Base-by-base conservation (phyloP, 306 rosid genomes). In the Vicia faba region DNA sequence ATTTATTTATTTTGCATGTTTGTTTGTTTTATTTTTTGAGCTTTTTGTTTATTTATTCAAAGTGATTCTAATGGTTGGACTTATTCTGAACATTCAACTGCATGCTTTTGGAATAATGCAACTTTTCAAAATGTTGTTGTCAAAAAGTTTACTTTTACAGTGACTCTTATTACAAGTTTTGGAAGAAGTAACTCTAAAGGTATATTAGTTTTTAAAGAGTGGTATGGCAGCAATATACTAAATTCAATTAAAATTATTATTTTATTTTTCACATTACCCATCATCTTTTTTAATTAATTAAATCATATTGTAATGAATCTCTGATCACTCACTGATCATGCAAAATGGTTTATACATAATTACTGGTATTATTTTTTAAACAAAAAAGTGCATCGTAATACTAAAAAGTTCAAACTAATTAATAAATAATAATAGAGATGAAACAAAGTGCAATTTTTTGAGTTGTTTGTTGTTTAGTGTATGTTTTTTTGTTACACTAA, bases 371-470 rank as follows among this genome's bases (percentile, higher is more conserved):
- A 29, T 31, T 72, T 72, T 44, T 78, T 78, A 72, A 67, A 61
- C 43, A 13, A 53, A 72, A 72, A 78, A 73, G 51, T 11, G 40
- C 55, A 61, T 78, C 5, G 78, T 53, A 67, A 78, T 61, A 23
- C 75, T 62, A 56, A 68, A 81, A 76, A 68, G 76, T 35, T 8
- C 23, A 62, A 46, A 72, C 39, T 55, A 76, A 75, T 39, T 39
- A 81, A 72, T 50, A 25, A 33, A 75, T 20, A 3, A 33, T 35
- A 18, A 64, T 57, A 72, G 81, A 81, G 75, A 81, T 44, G 61
- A 77, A 81, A 81, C 85, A 81, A 81, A 73, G 85, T 58, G 85
- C 61, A 74, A 46, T 81, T 81, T 81, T 81, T 77, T 69, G 82
- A 79, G 78, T 81, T 48, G 75, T 81, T 81, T 77, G 85, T 81